These are phyloP conservation scores for Barnettozyma hawaiiensis DNA, from an alignment of 1,139 yeast genomes.

Conservation along the genomic window DNA sequence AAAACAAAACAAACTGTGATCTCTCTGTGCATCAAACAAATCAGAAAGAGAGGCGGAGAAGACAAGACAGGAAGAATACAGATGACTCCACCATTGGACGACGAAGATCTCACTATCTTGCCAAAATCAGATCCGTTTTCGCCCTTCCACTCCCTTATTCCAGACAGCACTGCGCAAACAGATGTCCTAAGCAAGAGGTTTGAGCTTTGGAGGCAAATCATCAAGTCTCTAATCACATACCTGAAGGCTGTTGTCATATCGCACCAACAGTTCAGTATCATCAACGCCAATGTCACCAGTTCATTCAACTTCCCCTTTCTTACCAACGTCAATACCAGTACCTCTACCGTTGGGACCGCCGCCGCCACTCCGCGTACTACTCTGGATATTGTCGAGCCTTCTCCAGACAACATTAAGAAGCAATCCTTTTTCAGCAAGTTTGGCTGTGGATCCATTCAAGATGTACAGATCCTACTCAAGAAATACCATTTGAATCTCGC, in stretches of 20 bases:
- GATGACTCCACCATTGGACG: not conserved
- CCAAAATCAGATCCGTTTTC: slow-evolving; percentile 32
- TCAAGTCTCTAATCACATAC: slow-evolving; percentile 56
- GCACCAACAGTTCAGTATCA: slow-evolving; percentile 62
- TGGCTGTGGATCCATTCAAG: slow-evolving; percentile 46
- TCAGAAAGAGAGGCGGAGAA: too few relatives aligned
- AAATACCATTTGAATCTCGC: slow-evolving; percentile 41
- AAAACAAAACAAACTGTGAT: too few relatives aligned
- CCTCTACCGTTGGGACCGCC: too few relatives aligned
- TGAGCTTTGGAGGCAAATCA: slow-evolving; percentile 64
- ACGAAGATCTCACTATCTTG: slow-evolving; percentile 22
- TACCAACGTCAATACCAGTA: slow-evolving; percentile 30
- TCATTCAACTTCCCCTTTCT: slow-evolving; percentile 53
- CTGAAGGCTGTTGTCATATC: slow-evolving; percentile 58
- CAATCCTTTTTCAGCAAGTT: slow-evolving; percentile 47
- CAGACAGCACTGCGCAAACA: slow-evolving; percentile 30
- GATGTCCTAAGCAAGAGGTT: slow-evolving; percentile 44
- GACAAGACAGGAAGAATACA: too few relatives aligned
- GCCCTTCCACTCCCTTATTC: slow-evolving; percentile 33
- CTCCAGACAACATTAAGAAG: slow-evolving; percentile 35
- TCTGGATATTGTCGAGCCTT: slow-evolving; percentile 29
- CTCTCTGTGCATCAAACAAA: too few relatives aligned
- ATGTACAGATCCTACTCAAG: slow-evolving; percentile 41
- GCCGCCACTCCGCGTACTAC: slow-evolving; percentile 1
- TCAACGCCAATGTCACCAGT: slow-evolving; percentile 56